Percentiles rank a stretch among this genome's conserved stretches.
phyloP scores from a whole-genome alignment of 257 asterid genomes.

The Nicotiana noctiflora region DNA sequence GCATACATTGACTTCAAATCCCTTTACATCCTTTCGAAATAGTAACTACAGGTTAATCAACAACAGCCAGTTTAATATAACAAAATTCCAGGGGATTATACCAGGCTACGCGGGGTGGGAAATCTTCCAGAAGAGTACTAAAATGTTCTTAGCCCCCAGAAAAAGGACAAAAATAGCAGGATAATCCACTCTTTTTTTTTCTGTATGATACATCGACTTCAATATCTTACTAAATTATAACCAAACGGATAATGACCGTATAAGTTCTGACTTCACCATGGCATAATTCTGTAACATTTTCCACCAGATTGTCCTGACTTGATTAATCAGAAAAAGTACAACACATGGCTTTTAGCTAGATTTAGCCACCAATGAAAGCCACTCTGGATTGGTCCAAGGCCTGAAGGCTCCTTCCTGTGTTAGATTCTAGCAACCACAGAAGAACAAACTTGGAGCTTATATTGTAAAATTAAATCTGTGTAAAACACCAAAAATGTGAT shows the following conservation, averaged over 20 bases:
- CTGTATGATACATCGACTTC: not conserved
- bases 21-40: not conserved
- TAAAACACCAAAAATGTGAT: not conserved
- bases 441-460: not conserved
- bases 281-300: not conserved
- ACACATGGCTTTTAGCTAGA: not conserved
- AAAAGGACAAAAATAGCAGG: not conserved
- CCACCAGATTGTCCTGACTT: not conserved
- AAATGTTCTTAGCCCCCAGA: not conserved
- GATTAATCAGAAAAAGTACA: not conserved
- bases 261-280: not conserved
- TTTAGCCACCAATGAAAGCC: slow-evolving; percentile 1
- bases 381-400: slow-evolving; percentile 4
- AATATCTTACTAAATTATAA: not conserved
- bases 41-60: not conserved
- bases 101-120: not conserved
- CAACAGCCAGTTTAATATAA: not conserved
- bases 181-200: not conserved
- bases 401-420: slow-evolving; percentile 8
- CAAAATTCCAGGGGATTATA: not conserved
- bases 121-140: not conserved
- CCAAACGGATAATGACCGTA: not conserved
- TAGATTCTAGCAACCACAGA: slow-evolving; percentile 9
- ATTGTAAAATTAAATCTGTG: not conserved
- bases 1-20: not conserved